A percentile compares a stretch with the other conserved stretches of the same genome.
Conservation (phyloP, 148 eudicot genomes). For the Vaccinium myrtillus region DNA sequence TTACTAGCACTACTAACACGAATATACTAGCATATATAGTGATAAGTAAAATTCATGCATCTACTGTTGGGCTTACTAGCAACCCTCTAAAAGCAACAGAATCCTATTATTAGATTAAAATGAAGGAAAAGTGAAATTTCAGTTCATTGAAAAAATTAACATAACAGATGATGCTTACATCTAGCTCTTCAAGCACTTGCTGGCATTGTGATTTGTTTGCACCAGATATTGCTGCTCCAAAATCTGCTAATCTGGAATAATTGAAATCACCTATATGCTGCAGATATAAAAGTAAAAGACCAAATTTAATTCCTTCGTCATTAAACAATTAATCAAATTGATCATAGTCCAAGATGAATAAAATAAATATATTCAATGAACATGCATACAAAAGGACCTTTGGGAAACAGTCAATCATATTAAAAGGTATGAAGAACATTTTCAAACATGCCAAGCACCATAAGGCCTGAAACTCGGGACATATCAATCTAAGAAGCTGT, state of each 20-base stretch:
- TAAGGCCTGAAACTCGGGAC: no score
- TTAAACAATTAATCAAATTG: not conserved
- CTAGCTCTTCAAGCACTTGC: conserved; percentile 94
- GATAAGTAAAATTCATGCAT: not conserved
- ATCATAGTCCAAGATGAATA: not conserved
- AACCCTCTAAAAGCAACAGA: not conserved
- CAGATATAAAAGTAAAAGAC: conserved; percentile 22
- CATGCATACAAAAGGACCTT: not conserved
- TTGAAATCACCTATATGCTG: conserved; percentile 97
- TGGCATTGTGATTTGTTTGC: conserved; percentile 78
- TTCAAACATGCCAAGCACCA: not conserved
- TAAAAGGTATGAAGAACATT: not conserved
- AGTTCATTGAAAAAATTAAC: not conserved
- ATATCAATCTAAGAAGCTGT: no score
- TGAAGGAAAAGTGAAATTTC: not conserved
- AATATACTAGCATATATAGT: not conserved
- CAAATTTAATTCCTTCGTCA: not conserved
- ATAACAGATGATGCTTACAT: conserved; percentile 54
- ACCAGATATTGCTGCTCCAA: conserved; percentile 99
- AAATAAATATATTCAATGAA: not conserved
- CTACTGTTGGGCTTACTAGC: not conserved
- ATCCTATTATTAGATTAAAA: not conserved
- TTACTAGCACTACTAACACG: not conserved
- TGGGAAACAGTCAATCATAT: not conserved
- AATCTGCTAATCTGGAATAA: conserved; percentile 94